Conservation (phyloP, 495 filamentous ascomycete species). For the Haplographium delicatum region DNA sequence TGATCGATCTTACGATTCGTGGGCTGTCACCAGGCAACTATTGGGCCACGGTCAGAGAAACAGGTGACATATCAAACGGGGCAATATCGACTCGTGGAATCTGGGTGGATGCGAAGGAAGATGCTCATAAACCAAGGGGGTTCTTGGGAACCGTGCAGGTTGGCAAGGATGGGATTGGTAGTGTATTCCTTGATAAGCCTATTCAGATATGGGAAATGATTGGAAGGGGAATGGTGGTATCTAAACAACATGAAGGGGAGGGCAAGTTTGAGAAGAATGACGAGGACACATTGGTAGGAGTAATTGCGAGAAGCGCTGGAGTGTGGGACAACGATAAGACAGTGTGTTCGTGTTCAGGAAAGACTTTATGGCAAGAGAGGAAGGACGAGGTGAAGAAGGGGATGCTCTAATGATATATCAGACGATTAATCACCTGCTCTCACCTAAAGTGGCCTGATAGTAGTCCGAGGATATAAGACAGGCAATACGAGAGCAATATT, state of each 20-base stretch:
- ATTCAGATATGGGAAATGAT: constrained; percentile 95
- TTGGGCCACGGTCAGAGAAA: constrained; percentile 72
- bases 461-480: constrained; percentile 1
- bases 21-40: constrained; percentile 81
- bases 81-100: constrained; percentile 75
- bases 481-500: constrained; percentile 14
- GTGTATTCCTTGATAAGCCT: constrained; percentile 70
- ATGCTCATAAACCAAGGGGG: constrained; percentile 50
- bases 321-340: constrained; percentile 99
- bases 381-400: constrained; percentile 82
- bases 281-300: constrained; percentile 78
- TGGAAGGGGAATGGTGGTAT: constrained; percentile 81
- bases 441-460: constrained; percentile 10
- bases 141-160: constrained; percentile 70
- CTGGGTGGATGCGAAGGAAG: constrained; percentile 58
- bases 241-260: constrained; percentile 48
- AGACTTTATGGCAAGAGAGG: constrained; percentile 97
- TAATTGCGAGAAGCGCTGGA: constrained; percentile 89
- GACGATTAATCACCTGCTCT: constrained; percentile 16
- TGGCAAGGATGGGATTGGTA: constrained; percentile 60
- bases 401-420: constrained; percentile 48
- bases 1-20: constrained; percentile 83
- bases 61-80: constrained; percentile 85
- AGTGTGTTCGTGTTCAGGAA: constrained; percentile 89
- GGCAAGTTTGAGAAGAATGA: constrained; percentile 59